These are phyloP conservation scores for Dactylellina drechsleri DNA, from an alignment of 2,329 filamentous ascomycete genomes.

Conservation along the genomic window DNA sequence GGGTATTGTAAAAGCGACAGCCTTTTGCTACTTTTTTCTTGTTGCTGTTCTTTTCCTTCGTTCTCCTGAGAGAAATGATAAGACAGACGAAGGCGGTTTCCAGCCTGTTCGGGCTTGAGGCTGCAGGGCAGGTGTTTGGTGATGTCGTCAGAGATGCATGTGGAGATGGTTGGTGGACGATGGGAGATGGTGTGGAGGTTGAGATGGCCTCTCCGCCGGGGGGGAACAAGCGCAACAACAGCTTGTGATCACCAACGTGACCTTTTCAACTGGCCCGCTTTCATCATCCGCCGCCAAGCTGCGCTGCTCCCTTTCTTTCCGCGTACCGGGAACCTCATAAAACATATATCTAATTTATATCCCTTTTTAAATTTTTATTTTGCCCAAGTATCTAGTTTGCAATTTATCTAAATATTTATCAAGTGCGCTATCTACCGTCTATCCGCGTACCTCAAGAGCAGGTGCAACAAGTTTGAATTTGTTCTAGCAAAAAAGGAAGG, in stretches of 20 bases:
- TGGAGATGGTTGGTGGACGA: not conserved
- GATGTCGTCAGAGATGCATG: slow-evolving; percentile 6
- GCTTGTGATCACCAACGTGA: slow-evolving; percentile 30
- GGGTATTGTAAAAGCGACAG: too few species aligned
- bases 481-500: not conserved
- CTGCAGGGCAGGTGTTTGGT: not conserved
- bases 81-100: not conserved
- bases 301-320: not conserved
- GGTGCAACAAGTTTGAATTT: not conserved
- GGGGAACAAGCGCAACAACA: not conserved
- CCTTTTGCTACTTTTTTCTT: too few species aligned
- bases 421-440: too few species aligned
- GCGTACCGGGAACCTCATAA: too few species aligned
- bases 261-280: slow-evolving; percentile 34
- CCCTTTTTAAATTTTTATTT: too few species aligned
- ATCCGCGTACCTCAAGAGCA: not conserved
- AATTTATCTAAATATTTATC: too few species aligned
- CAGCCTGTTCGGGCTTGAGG: too few species aligned
- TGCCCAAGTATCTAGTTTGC: too few species aligned
- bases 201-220: not conserved
- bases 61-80: not conserved
- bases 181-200: not conserved
- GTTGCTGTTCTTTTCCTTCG: too few species aligned
- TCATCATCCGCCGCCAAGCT: slow-evolving; percentile 14
- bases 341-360: too few species aligned